Evolutionary conservation across 306 rosid species (phyloP).

Genomic region (Malus asiatica): DNA sequence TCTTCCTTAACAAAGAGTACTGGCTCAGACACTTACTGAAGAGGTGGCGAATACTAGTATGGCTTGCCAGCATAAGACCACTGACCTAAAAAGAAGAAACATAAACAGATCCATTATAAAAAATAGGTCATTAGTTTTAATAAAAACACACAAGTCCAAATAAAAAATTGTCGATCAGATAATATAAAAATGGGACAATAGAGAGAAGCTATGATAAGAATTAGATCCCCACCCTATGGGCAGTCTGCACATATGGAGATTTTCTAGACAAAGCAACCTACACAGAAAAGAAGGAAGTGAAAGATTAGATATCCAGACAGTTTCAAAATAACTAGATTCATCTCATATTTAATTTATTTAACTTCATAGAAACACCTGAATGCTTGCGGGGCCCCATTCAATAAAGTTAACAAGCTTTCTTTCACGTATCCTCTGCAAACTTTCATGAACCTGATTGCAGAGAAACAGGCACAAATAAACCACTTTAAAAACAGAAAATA

Average conservation of each 20-base stretch:
- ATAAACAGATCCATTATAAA: neutral
- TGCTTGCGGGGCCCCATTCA: conserved; percentile 99
- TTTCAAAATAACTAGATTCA: neutral
- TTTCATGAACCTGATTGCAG: conserved; percentile 81
- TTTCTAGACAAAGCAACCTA: conserved; percentile 97
- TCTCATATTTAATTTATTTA: conserved; percentile 10
- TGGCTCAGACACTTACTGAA: conserved; percentile 97
- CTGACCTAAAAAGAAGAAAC: conserved; percentile 63
- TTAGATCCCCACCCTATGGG: conserved; percentile 62
- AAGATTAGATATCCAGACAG: conserved; percentile 8
- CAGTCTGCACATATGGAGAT: conserved; percentile 98
- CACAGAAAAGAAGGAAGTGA: neutral
- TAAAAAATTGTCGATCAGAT: neutral
- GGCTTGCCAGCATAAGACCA: conserved; percentile 97
- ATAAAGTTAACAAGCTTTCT: conserved; percentile 95
- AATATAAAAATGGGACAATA: too few species aligned
- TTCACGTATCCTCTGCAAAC: conserved; percentile 99
- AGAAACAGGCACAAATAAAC: neutral
- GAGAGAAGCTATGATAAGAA: conserved; percentile 1
- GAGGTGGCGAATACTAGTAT: conserved; percentile 95
- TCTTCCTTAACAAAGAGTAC: conserved; percentile 88
- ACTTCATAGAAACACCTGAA: conserved; percentile 55
- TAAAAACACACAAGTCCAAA: neutral
- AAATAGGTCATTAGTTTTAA: neutral
- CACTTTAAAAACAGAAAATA: neutral